phyloP scores from a whole-genome alignment of 2,329 filamentous ascomycete species.

The Colletotrichum godetiae region DNA sequence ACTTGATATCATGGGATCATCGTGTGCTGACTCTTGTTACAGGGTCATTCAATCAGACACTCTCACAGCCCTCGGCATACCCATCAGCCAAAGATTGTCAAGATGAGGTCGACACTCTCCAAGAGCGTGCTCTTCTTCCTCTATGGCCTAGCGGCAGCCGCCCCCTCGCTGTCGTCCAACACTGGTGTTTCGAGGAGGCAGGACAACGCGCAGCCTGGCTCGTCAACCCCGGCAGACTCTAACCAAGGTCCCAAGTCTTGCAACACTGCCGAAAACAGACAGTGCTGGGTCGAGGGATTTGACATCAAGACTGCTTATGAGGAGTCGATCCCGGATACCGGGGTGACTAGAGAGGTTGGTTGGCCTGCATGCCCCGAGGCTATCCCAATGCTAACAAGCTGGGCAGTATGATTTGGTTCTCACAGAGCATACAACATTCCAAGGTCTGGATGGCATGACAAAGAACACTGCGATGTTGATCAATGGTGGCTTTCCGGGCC shows the following conservation, averaged over 20 bases:
- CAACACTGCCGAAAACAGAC: slow-evolving; percentile 39
- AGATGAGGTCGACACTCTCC: slow-evolving; percentile 28
- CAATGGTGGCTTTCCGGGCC: slow-evolving; percentile 52
- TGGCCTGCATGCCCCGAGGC: not conserved
- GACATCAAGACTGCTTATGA: slow-evolving; percentile 44
- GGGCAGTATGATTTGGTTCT: slow-evolving; percentile 35
- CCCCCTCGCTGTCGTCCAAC: not conserved
- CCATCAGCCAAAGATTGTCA: not conserved
- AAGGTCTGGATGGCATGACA: slow-evolving; percentile 34
- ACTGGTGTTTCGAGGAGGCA: slow-evolving; percentile 18
- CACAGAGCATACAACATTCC: slow-evolving; percentile 32
- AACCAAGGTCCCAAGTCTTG: slow-evolving; percentile 29
- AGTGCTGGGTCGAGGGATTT: slow-evolving; percentile 43
- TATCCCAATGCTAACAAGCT: not conserved
- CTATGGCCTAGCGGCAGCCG: slow-evolving; percentile 20
- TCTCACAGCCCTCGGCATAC: not conserved
- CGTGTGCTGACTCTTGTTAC: not conserved
- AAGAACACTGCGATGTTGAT: slow-evolving; percentile 40
- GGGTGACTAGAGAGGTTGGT: slow-evolving; percentile 33
- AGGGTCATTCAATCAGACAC: not conserved
- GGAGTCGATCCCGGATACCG: slow-evolving; percentile 46
- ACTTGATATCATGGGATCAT: too few species aligned
- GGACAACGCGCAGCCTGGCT: not conserved
- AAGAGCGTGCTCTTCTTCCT: slow-evolving; percentile 19
- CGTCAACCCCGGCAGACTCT: not conserved